Evolutionary conservation across 2,329 filamentous ascomycete species (phyloP).

Genomic region (Teratosphaeria gauchensis): DNA sequence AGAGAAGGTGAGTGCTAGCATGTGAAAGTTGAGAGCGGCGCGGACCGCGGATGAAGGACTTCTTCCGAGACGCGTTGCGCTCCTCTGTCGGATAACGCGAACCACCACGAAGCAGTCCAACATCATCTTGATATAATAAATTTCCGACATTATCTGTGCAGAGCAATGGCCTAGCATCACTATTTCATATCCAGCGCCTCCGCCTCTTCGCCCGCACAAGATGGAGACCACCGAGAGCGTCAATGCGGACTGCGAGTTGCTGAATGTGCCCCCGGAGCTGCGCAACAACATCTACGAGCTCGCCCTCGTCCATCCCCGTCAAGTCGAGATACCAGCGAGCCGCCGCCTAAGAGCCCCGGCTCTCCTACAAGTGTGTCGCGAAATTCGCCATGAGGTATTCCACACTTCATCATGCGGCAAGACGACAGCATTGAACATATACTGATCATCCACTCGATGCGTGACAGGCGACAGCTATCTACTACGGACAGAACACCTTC

Average conservation of each 20-base stretch:
- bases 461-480: background rate
- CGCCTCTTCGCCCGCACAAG: background rate
- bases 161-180: background rate
- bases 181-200: too few species aligned
- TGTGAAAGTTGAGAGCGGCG: background rate
- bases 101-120: background rate
- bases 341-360: background rate
- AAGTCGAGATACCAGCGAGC: background rate
- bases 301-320: slow-evolving; percentile 18
- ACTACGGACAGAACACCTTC: background rate
- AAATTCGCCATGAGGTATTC: background rate
- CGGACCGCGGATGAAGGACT: background rate
- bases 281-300: slow-evolving; percentile 35
- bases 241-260: background rate
- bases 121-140: too few species aligned
- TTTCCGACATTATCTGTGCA: background rate
- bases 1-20: background rate
- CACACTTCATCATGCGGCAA: background rate
- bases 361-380: background rate
- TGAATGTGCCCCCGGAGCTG: slow-evolving; percentile 26
- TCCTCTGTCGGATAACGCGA: background rate
- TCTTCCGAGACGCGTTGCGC: background rate
- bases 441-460: too few species aligned
- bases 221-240: background rate
- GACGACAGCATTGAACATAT: too few species aligned